Evolutionary conservation across 2,329 filamentous ascomycete genomes (phyloP), one percentile per base, ranked within the genome.

Genomic region (Bertia moriformis): DNA sequence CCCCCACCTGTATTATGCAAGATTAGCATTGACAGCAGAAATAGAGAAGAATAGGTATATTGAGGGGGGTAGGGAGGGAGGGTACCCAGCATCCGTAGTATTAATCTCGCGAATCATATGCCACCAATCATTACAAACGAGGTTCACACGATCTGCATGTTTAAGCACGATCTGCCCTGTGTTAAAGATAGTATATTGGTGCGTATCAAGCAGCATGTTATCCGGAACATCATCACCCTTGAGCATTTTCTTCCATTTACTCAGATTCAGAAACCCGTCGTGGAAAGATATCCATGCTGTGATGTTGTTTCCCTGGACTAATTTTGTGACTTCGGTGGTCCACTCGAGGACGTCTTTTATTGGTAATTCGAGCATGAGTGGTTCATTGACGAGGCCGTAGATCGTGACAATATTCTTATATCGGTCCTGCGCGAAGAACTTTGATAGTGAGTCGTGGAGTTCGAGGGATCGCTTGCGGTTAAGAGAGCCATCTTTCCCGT

Each of bases 111-210:
- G 51, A 10, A 74, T 65, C 59, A 85, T 77, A 35, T 67, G 56
- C 3, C 70, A 70, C 78, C 81, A 86, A 40, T 69, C 76, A 7
- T 65, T 63, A 55, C 82, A 87, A 10, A 79, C 77, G 47, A 82
- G 78, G 41, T 74, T 66, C 40, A 86, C 62, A 55, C 84, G 83
- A 43, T 69, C 68, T 14, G 70, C 65, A 54, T 84, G 80, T 19
- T 69, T 71, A 42, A 81, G 66, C 12, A 66, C 65, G 42, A 86
- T 70, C 46, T 83, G 75, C 40, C 72, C 71, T 2, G 65, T 65
- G 57, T 86, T 83, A 64, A 87, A 87, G 50, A 84, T 84, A 43
- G 81, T 77, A 54, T 87, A 87, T 51, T 86, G 79, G 55, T 87
- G 82, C 1, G 78, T 82, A 56, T 87, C 82, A n/a, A 87, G 67